Percentiles rank a stretch among this genome's conserved stretches.
phyloP scores from a whole-genome alignment of 805 yeast genomes.

The Candida loeiensis region DNA sequence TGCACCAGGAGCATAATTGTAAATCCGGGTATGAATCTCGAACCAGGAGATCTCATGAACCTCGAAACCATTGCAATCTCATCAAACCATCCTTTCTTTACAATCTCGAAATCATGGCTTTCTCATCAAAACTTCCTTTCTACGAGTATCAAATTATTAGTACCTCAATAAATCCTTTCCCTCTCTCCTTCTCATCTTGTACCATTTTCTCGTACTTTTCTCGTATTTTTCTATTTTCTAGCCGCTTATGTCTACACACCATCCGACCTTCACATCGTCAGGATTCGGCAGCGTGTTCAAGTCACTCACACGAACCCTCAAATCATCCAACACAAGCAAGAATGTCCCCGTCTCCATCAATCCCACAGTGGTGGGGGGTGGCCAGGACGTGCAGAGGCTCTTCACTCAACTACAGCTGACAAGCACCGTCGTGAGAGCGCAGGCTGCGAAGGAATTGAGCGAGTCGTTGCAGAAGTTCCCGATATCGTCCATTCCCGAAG shows the following conservation, averaged over 20 bases:
- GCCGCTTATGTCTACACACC: constrained; percentile 23
- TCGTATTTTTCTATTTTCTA: not conserved
- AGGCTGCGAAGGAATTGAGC: constrained; percentile 50
- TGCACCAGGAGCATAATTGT: no score
- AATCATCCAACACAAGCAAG: constrained; percentile 19
- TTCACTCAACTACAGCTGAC: constrained; percentile 38
- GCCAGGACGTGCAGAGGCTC: constrained; percentile 36
- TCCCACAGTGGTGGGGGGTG: constrained; percentile 44
- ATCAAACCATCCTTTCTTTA: no score
- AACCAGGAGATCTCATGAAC: no score
- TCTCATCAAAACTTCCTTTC: no score
- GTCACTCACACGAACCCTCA: constrained; percentile 37
- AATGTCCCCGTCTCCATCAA: constrained; percentile 36
- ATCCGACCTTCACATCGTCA: constrained; percentile 28
- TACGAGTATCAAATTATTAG: no score
- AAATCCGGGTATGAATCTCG: no score
- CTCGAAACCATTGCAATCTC: no score
- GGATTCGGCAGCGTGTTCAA: constrained; percentile 41
- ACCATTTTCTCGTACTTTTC: not conserved
- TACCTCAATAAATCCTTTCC: no score
- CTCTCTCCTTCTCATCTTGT: not conserved
- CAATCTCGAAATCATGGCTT: no score
- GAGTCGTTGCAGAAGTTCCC: constrained; percentile 49
- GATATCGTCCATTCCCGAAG: constrained; percentile 60
- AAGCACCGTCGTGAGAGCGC: constrained; percentile 36